Base-by-base conservation (phyloP, 2,329 filamentous ascomycete species). In the Colletotrichum theobromicola region DNA sequence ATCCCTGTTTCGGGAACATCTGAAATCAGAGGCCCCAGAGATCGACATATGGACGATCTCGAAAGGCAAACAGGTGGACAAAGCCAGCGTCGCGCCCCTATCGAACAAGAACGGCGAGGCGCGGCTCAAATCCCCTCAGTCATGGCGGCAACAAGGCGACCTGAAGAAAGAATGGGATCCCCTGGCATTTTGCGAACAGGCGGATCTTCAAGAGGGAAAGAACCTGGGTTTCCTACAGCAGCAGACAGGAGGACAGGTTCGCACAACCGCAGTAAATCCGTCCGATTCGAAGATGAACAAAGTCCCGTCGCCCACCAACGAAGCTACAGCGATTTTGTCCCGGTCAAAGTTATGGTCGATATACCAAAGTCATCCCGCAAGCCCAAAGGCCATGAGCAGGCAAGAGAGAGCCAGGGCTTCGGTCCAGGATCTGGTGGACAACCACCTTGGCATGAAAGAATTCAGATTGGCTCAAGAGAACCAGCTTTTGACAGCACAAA, bases 261-360 rank as follows among this genome's bases (percentile, higher is more conserved):
- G 13, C 67, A 55, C 15, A 21, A 13, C 30, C 26, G 21, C 10
- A 35, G 37, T 5, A 62, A 57, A 63, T 66, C 63, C 21, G 42
- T 62, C 5, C 67, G 57, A 37, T 46, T 46, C 34, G 70, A 66
- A 34, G 15, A 60, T 18, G n/a, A 46, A 62, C 28, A 34, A 60
- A 32, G 58, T 37, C 32, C 26, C 21, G 34, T 34, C 9, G 37
- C 50, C 16, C 50, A 30, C 12, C 21, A 57, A 26, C 76, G 76
- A 37, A 82, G 79, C 77, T 83, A 83, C 79, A 85, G 82, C 73
- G 83, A 85, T 73, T 80, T 84, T 79, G 83, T 85, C 75, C 81
- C 84, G 72, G 79, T 83, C 77, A 42, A 79, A 83, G 67, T 79
- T 63, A 79, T 83, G 69, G 77, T 77, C 69, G 74, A 77, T 74